These are phyloP conservation scores for Mesembryanthemum crystallinum DNA, from an alignment of 148 eudicot genomes.

Conservation along the genomic window DNA sequence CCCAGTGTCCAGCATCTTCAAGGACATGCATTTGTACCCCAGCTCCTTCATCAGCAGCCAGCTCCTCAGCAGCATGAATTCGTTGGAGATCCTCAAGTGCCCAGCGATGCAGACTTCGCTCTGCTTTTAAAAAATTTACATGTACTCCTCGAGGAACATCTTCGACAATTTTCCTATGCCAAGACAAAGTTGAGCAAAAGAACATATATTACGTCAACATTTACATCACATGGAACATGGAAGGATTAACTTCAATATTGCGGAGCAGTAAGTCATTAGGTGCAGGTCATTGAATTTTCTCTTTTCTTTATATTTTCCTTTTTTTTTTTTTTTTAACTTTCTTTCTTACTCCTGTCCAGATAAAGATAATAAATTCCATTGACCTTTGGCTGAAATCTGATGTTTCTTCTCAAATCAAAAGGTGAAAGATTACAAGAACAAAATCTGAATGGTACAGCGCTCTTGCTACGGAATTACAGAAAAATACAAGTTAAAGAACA, in stretches of 20 bases:
- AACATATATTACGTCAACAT: not conserved
- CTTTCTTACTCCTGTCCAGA: not conserved
- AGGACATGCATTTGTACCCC: conserved; percentile 97
- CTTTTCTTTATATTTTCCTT: not conserved
- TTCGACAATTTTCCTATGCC: conserved; percentile 75
- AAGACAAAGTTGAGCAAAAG: conserved; percentile 6
- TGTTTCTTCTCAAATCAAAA: not conserved
- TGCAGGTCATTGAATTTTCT: too few species aligned
- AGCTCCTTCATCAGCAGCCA: conserved; percentile 77
- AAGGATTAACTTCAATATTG: too few species aligned
- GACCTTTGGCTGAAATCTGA: not conserved
- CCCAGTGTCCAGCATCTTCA: conserved; percentile 99
- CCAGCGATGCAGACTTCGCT: conserved; percentile 93
- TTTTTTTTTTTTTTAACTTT: too few species aligned
- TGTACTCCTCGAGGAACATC: conserved; percentile 92
- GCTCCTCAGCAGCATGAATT: conserved; percentile 87
- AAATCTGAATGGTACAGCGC: not conserved
- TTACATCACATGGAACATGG: not conserved
- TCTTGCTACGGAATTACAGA: not conserved
- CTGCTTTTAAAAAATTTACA: conserved; percentile 87
- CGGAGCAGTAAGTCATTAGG: not conserved
- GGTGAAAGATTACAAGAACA: not conserved
- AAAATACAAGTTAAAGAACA: not conserved
- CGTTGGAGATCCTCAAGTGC: conserved; percentile 82
- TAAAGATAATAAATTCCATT: not conserved